Evolutionary conservation across 805 yeast species (phyloP), one percentile per base, ranked within the genome.

Genomic region (Isabelozyma rhagii): DNA sequence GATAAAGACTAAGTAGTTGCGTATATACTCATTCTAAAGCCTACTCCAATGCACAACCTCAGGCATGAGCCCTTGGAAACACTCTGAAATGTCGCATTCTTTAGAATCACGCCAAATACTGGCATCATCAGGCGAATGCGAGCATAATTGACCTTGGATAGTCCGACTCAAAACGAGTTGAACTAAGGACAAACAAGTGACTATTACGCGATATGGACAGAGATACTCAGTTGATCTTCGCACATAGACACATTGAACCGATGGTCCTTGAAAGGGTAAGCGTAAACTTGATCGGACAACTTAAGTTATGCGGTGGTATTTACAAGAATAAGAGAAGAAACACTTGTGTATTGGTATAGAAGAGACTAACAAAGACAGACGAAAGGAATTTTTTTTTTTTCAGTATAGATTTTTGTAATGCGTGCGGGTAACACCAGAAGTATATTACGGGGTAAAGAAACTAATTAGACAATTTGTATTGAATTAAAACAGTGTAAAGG

Each of bases 201-300:
- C 36, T 31, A 29, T 28, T 29, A 14, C 17, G 27, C n/a, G 45
- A 41, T 25, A 38, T 27, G 9, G 31, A 34, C 13, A 41, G 11
- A 39, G 53, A 48, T 40, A 51, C 43, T 51, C n/a, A 38, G 27
- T 59, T 58, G 44, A 40, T 72, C 62, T 74, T 57, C 74, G 78
- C 78, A 74, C 66, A 72, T 65, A 63, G 78, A 74, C 78, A 74
- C 78, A 73, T 73, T 68, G 76, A 59, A 57, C 71, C 76, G 77
- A 65, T 68, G 75, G 67, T 67, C 69, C 52, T n/a, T 47, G 48
- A 46, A 57, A 50, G 54, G 69, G 63, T 60, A 57, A 58, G 68
- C 55, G 21, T 41, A 43, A 46, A 52, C 58, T 58, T 52, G 56
- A 69, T 59, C 77, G 74, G 73, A 47, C 78, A 72, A 74, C 78